Evolutionary conservation across 352 stramenopile species (phyloP), one percentile per base, ranked within the genome.

Genomic region (Pythium sp.): DNA sequence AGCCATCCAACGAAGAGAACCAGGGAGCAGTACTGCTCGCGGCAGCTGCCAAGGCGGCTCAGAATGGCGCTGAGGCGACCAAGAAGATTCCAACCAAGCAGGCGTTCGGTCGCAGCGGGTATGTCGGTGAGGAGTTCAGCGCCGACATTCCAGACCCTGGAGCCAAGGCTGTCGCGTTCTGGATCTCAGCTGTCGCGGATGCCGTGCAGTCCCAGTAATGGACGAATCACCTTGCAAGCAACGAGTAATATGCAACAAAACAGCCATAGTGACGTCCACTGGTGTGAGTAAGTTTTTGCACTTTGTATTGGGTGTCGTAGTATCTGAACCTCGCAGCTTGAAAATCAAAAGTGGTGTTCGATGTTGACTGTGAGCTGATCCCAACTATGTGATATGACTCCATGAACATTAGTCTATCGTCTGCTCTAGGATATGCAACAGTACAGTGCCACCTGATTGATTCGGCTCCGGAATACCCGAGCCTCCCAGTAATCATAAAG

Each of bases 131-230:
- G 46, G 91, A 97, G 26, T 86, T 88, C 26, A 80, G 95, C 38
- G 73, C 79, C 1, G 92, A 90, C 38, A 93, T 97, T 18, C 94
- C 95, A 22, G 97, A 99, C 80, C 97, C 97, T 60, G 97, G 97
- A 62, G 96, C 96, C 54, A 91, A 95, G 73, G 97, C 97, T 14
- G 95, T 96, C 32, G 85, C 93, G 11, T 86, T 98, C 74, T 97
- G 95, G 71, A 89, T 99, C 51, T 69, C 86, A 41, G 82, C 84
- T 28, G 65, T 89, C 32, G 81, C 83, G 9, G 71, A 81, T 55
- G 72, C 72, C n/a, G 62, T 89, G 26, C 76, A 67, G n/a, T 78
- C 71, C 15, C n/a, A 70, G 65, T 70, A 14, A 70, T 38, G 11
- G 28, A 60, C 3, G 47, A 60, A 9, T 30, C 18, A 61, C 5